A percentile compares a stretch with the other conserved stretches of the same genome.
phyloP scores from a whole-genome alignment of 1,284 basidiomycete genomes.

The Melanopsichium pennsylvanicum region DNA sequence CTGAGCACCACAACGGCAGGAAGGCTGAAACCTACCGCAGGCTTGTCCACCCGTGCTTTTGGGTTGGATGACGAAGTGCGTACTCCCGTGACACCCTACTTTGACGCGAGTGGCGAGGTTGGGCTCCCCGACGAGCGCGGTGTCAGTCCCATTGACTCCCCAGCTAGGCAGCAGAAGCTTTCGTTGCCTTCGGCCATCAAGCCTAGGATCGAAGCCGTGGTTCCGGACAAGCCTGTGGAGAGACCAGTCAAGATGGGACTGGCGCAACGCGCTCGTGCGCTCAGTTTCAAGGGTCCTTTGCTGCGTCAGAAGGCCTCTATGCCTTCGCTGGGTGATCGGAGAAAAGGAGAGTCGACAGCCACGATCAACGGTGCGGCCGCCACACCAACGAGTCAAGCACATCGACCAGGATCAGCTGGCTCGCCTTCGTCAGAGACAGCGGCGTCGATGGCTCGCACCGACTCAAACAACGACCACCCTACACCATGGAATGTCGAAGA shows the following conservation, averaged over 20 bases:
- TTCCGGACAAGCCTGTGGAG: slow-evolving; percentile 1
- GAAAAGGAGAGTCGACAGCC: slow-evolving; percentile 11
- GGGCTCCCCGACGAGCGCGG: slow-evolving; percentile 1
- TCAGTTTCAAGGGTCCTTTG: slow-evolving; percentile 40
- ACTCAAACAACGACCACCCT: slow-evolving; percentile 10
- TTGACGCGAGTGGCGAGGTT: slow-evolving; percentile 42
- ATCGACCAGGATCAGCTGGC: slow-evolving; percentile 11
- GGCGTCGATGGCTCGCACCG: background rate
- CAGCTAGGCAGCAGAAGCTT: background rate
- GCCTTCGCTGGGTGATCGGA: slow-evolving; percentile 26
- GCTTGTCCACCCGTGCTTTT: background rate
- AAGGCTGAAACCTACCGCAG: slow-evolving; percentile 12
- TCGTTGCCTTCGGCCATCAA: slow-evolving; percentile 7
- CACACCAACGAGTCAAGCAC: background rate
- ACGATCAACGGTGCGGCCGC: slow-evolving; percentile 1
- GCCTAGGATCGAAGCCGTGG: background rate
- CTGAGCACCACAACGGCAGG: slow-evolving; percentile 12
- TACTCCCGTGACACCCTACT: slow-evolving; percentile 52
- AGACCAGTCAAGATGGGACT: slow-evolving; percentile 31
- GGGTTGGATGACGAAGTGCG: slow-evolving; percentile 43
- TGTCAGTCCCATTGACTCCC: background rate
- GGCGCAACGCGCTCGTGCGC: slow-evolving; percentile 32
- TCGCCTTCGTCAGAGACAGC: slow-evolving; percentile 5
- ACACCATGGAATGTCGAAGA: slow-evolving; percentile 24
- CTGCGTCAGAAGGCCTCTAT: slow-evolving; percentile 35